phyloP scores from a whole-genome alignment of 306 rosid genomes.

The Prunus mongolica region DNA sequence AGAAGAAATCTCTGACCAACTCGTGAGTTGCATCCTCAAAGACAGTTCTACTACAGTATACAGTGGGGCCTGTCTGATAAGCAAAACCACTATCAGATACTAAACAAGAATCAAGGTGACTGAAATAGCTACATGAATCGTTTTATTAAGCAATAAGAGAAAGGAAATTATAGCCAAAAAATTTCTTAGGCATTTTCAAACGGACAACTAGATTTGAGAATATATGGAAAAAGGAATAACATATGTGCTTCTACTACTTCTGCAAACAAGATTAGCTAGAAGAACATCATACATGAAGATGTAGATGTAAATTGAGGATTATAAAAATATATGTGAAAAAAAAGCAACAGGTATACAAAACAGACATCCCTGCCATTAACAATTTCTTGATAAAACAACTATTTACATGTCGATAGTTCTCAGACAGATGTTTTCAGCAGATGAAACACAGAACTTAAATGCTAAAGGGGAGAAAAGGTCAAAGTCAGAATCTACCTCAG shows the following conservation, averaged over 20 bases:
- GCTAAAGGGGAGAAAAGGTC: not conserved
- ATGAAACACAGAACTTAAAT: conserved; percentile 15
- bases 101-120: not conserved
- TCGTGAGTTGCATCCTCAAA: conserved; percentile 95
- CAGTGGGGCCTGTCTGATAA: conserved; percentile 77
- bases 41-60: conserved; percentile 83
- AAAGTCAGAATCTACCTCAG: conserved; percentile 60
- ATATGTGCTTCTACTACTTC: not conserved
- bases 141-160: not conserved
- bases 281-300: not conserved
- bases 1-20: conserved; percentile 95
- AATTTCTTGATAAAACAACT: not conserved
- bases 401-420: not conserved
- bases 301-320: not conserved
- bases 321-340: not conserved
- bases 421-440: not conserved
- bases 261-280: not conserved
- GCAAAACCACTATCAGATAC: conserved; percentile 30
- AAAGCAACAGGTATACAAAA: not conserved
- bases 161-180: not conserved
- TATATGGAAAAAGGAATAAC: not conserved
- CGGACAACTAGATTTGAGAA: not conserved
- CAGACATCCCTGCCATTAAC: not conserved
- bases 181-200: not conserved
- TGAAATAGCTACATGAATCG: not conserved